These are phyloP conservation scores for Monilinia aucupariae DNA, from an alignment of 2,329 filamentous ascomycete genomes.

Conservation along the genomic window DNA sequence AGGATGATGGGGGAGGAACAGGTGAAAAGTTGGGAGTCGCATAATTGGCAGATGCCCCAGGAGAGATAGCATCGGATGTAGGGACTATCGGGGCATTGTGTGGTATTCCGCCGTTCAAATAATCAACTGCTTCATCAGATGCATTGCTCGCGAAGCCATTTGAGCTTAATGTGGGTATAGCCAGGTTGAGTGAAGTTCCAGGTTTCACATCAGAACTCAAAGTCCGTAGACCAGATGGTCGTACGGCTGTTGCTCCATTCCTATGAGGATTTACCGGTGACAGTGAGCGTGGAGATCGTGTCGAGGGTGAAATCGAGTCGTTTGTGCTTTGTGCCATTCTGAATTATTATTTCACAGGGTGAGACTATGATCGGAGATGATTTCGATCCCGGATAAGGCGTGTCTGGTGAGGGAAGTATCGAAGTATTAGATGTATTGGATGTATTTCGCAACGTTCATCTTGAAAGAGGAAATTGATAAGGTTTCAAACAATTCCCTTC, in stretches of 20 bases:
- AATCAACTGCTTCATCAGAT: constrained; percentile 31
- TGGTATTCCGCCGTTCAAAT: constrained; percentile 33
- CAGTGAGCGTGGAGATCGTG: constrained; percentile 31
- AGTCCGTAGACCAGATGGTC: constrained; percentile 30
- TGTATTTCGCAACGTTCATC: constrained; percentile 10
- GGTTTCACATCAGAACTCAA: constrained; percentile 24
- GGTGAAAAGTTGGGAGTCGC: constrained; percentile 10
- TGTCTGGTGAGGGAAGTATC: neutral
- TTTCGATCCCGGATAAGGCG: neutral
- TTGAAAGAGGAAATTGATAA: neutral
- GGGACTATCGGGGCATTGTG: constrained; percentile 21
- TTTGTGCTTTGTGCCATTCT: constrained; percentile 32
- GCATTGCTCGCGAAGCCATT: constrained; percentile 21
- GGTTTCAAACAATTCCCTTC: neutral
- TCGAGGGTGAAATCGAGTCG: constrained; percentile 37
- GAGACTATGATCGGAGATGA: neutral
- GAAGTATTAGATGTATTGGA: constrained; percentile 2
- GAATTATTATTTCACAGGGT: neutral
- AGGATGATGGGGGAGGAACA: constrained; percentile 20
- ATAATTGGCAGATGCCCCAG: constrained; percentile 5
- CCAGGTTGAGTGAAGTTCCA: constrained; percentile 18
- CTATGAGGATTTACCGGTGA: constrained; percentile 27
- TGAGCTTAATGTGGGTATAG: constrained; percentile 19
- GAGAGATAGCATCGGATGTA: neutral
- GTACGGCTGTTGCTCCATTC: constrained; percentile 27